A percentile compares a stretch with the other conserved stretches of the same genome.
These are phyloP conservation scores for Trametes versicolor DNA, from an alignment of 1,284 basidiomycete genomes.

Conservation along the genomic window DNA sequence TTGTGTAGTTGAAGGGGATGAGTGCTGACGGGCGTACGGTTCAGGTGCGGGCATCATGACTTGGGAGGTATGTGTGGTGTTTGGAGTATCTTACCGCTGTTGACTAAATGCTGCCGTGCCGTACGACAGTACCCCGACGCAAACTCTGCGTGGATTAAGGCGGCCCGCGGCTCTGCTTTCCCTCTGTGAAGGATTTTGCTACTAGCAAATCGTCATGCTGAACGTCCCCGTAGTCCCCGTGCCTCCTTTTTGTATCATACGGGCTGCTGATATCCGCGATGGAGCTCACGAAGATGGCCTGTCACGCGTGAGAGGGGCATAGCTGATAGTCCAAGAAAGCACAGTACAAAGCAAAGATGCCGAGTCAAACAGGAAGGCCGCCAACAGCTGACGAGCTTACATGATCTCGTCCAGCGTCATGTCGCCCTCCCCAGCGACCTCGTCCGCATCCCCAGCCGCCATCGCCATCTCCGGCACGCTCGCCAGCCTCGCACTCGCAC, in stretches of 20 bases:
- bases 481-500: conserved; percentile 15
- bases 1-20: no score
- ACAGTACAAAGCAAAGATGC: neutral
- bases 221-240: no score
- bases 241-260: neutral
- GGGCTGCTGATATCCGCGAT: no score
- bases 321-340: neutral
- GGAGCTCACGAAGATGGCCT: no score
- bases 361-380: no score
- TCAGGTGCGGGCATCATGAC: conserved; percentile 60
- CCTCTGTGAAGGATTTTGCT: conserved; percentile 41
- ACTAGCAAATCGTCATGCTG: no score
- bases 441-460: conserved; percentile 27
- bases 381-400: conserved; percentile 32
- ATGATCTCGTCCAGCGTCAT: conserved; percentile 70
- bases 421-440: conserved; percentile 41
- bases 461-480: conserved; percentile 31
- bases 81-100: neutral
- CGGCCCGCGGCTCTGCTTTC: conserved; percentile 51
- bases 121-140: conserved; percentile 51
- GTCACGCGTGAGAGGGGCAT: no score
- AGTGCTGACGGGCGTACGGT: conserved; percentile 6
- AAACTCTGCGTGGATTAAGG: conserved; percentile 55
- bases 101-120: neutral
- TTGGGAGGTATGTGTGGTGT: conserved; percentile 37